These are phyloP conservation scores for Prosopis cineraria DNA, from an alignment of 306 rosid species.

Conservation along the genomic window DNA sequence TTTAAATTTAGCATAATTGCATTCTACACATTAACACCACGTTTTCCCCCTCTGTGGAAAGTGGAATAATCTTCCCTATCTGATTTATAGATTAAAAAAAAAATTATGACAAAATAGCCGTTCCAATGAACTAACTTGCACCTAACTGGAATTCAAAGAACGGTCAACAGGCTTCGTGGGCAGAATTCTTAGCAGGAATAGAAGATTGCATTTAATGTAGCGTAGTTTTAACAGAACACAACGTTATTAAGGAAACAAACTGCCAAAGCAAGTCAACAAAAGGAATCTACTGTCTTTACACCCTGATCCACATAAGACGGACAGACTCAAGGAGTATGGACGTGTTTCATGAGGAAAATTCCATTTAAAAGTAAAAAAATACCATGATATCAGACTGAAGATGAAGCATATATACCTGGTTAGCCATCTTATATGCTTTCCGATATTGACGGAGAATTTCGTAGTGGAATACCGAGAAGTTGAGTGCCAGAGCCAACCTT, in stretches of 20 bases:
- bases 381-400: background rate
- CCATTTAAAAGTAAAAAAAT: background rate
- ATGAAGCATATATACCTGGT: conserved; percentile 57
- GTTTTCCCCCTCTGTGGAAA: too few relatives aligned
- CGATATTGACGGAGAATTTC: conserved; percentile 78
- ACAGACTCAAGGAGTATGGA: background rate
- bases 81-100: background rate
- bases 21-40: too few relatives aligned
- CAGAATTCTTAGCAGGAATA: background rate
- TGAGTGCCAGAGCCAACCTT: conserved; percentile 78
- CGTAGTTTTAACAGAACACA: conserved; percentile 18
- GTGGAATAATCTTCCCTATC: too few relatives aligned
- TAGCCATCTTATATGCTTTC: conserved; percentile 76
- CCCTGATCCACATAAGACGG: background rate
- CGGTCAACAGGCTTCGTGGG: background rate
- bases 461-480: conserved; percentile 73
- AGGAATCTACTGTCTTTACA: background rate
- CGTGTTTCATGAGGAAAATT: background rate
- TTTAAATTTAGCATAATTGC: background rate
- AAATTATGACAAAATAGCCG: background rate
- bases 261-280: conserved; percentile 7
- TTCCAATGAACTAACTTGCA: conserved; percentile 4
- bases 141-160: background rate
- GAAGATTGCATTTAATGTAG: background rate
- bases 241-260: background rate